These are phyloP conservation scores for Phialophora macrospora DNA, from an alignment of 2,329 filamentous ascomycete species.

Conservation along the genomic window DNA sequence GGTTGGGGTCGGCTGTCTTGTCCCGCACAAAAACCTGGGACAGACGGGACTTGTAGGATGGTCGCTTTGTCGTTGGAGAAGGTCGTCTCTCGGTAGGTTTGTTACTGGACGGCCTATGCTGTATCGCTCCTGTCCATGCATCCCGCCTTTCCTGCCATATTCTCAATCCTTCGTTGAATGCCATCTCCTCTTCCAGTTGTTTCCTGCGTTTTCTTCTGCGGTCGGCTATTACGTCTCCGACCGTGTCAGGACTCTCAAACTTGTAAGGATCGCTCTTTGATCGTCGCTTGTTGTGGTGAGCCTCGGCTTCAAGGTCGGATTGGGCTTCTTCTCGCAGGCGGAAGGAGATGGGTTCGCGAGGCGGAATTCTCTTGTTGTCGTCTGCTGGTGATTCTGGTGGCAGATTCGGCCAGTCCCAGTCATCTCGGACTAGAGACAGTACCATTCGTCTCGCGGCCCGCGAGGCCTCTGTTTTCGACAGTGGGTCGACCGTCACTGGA, in stretches of 20 bases:
- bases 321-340: slow-evolving; percentile 34
- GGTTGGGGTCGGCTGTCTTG: slow-evolving; percentile 6
- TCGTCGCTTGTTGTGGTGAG: slow-evolving; percentile 10
- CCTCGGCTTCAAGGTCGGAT: slow-evolving; percentile 35
- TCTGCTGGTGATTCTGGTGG: slow-evolving; percentile 13
- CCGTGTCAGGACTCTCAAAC: slow-evolving; percentile 49
- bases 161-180: slow-evolving; percentile 81
- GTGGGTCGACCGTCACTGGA: slow-evolving; percentile 18
- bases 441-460: slow-evolving; percentile 34
- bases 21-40: slow-evolving; percentile 19
- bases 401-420: slow-evolving; percentile 38
- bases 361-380: slow-evolving; percentile 6
- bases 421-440: slow-evolving; percentile 33
- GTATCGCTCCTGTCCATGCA: slow-evolving; percentile 79
- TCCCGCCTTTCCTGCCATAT: slow-evolving; percentile 78
- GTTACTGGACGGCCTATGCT: slow-evolving; percentile 27
- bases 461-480: slow-evolving; percentile 32
- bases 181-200: slow-evolving; percentile 66
- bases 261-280: slow-evolving; percentile 43
- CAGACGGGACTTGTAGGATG: slow-evolving; percentile 22
- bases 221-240: slow-evolving; percentile 51
- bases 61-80: slow-evolving; percentile 13
- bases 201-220: slow-evolving; percentile 63
- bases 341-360: slow-evolving; percentile 35
- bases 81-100: slow-evolving; percentile 17